Evolutionary conservation across 2,329 filamentous ascomycete genomes (phyloP).

Genomic region (Beauveria australis): DNA sequence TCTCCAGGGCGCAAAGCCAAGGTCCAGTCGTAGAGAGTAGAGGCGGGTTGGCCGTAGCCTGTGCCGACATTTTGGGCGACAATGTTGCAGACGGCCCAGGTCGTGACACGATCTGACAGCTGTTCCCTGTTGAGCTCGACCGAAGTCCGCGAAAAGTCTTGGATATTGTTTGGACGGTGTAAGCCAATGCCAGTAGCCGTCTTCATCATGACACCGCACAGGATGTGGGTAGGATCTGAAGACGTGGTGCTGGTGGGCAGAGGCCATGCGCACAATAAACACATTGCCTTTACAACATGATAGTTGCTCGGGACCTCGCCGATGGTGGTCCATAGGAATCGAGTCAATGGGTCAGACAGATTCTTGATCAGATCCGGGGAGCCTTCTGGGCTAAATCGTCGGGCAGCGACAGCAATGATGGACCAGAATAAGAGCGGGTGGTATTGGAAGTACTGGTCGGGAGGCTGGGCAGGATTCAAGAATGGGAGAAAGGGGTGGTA

Average conservation of each 20-base stretch:
- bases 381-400: conserved; percentile 50
- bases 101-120: conserved; percentile 67
- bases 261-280: conserved; percentile 73
- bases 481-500: conserved; percentile 76
- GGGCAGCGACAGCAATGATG: conserved; percentile 65
- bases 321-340: conserved; percentile 69
- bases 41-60: conserved; percentile 73
- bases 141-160: conserved; percentile 72
- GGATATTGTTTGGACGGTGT: conserved; percentile 71
- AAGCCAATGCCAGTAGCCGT: conserved; percentile 76
- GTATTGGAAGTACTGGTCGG: conserved; percentile 69
- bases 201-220: conserved; percentile 81
- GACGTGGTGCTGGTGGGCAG: conserved; percentile 74
- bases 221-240: conserved; percentile 72
- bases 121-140: conserved; percentile 72
- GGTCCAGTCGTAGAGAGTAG: conserved; percentile 69
- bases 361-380: conserved; percentile 59
- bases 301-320: conserved; percentile 71
- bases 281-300: conserved; percentile 73
- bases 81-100: conserved; percentile 81
- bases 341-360: conserved; percentile 59
- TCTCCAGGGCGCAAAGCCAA: conserved; percentile 53
- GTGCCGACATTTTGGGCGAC: conserved; percentile 77
- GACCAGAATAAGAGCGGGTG: conserved; percentile 82
- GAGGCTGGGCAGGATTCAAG: conserved; percentile 55